Evolutionary conservation across 2,329 filamentous ascomycete genomes (phyloP), one percentile per base, ranked within the genome.

Genomic region (Ophioceras dolichostomum): DNA sequence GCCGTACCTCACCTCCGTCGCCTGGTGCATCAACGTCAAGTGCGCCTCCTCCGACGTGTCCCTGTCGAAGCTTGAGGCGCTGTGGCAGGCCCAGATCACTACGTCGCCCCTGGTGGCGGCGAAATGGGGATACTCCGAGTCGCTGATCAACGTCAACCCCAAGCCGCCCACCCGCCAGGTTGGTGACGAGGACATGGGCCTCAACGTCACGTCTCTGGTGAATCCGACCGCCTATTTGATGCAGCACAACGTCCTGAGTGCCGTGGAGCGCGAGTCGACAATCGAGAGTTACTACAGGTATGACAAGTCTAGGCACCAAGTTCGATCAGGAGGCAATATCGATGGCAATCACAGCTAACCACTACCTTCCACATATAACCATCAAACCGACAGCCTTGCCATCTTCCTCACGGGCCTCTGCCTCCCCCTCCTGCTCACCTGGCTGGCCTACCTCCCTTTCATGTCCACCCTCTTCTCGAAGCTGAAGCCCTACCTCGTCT

Each of bases 401-500:
- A 26, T 26, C 7, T 12, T 26, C 22, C 8, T 26, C 22, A 8
- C 22, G 22, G 22, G 22, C 22, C 12, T 26, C 22, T 7, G 8
- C 22, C 22, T 26, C 22, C 22, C 22, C 22, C 22, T 26, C 22
- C 22, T 26, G 22, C 22, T 26, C 22, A 26, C 22, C 22, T 26
- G 22, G 22, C 7, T 18, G 8, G 17, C 4, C 17, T 18, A 12
- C 17, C 30, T 32, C 14, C 30, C 30, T 17, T 32, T 32, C 28
- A 31, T n/a, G n/a, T 14, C 4, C 26, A 14, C 17, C n/a, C 20
- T 13, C 26, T 20, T 6, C 22, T 7, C 7, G 22, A 26, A 47
- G 39, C 21, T 55, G 21, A 55, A 51, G 27, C 52, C 55, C 9
- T 56, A 52, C 39, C 34, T 58, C 13, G 40, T 54, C 32, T 58